phyloP scores from a whole-genome alignment of 208 protist species.

The Herpetomonas tarakana region DNA sequence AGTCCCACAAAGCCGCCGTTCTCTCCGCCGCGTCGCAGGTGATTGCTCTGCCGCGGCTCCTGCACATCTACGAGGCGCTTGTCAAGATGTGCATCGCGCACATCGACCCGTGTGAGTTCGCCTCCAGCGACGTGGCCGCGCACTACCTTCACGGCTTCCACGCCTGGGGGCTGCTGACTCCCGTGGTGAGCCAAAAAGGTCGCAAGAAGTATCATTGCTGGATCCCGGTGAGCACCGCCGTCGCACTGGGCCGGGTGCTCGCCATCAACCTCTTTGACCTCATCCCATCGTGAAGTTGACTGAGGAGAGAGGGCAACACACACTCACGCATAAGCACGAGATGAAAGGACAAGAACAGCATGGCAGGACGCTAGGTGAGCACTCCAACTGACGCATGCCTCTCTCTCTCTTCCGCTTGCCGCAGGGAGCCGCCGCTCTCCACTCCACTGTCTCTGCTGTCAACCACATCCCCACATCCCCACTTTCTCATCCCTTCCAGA shows the following conservation, averaged over 20 bases:
- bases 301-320: no score
- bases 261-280: slow-evolving; percentile 73
- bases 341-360: no score
- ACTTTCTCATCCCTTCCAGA: no score
- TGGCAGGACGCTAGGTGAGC: no score
- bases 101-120: slow-evolving; percentile 75
- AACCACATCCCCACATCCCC: no score
- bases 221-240: slow-evolving; percentile 73
- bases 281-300: slow-evolving; percentile 58
- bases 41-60: slow-evolving; percentile 41
- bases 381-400: no score
- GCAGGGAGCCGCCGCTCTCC: no score
- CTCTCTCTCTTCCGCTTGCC: no score
- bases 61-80: slow-evolving; percentile 62
- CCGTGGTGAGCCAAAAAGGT: slow-evolving; percentile 21
- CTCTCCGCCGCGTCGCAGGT: slow-evolving; percentile 58
- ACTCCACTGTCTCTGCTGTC: no score
- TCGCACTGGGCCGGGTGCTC: slow-evolving; percentile 51
- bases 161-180: slow-evolving; percentile 72
- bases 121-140: slow-evolving; percentile 40
- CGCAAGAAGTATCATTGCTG: slow-evolving; percentile 61
- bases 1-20: slow-evolving; percentile 73
- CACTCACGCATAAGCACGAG: neutral
- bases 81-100: slow-evolving; percentile 56
- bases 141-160: slow-evolving; percentile 66